Base-by-base conservation (phyloP, 1,139 yeast species). In the Kluyveromyces marxianus region DNA sequence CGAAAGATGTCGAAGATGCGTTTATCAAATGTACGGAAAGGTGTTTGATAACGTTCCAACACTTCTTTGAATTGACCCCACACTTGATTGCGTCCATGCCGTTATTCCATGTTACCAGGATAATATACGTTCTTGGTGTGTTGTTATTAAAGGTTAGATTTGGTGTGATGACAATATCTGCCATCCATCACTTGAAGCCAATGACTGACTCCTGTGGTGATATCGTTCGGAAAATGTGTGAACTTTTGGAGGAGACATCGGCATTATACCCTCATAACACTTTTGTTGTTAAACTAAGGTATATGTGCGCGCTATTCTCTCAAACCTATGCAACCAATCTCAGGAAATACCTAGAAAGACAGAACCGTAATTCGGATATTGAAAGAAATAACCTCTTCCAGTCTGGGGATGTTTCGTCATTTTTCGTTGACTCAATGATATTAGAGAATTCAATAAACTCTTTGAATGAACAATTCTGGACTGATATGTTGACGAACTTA, bases 101-200 rank as follows among this genome's bases (percentile, higher is more conserved):
- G 2, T 67, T 83, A 48, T 73, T 80, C 50, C 77, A 77, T 53
- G 76, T 77, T 46, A 74, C 88, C 1, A 69, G 95, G 54, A 67
- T 85, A 45, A 75, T 83, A 41, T 83, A 81, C 58, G 79, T 86
- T 2, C 79, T 81, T 0, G 86, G 88, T 7, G 77, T 81, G 70
- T 45, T 56, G 28, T 65, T 83, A 14, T 66, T 83, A 44, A 71
- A 86, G 50, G 67, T 82, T 42, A 66, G 88, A 34, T 80, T 74
- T 53, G 65, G 80, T 45, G 72, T 76, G 21, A 60, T 81, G 35
- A 73, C 81, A 4, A 68, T 79, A 10, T 82, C 85, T 1, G 69
- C 75, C 31, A 71, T 76, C 48, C 71, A 59, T 36, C 66, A 60
- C 35, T 70, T 59, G 44, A 74, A 74, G 41, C 67, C 75, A 41